Percentiles rank a stretch among this genome's conserved stretches.
Conservation (phyloP, 805 yeast genomes). For the Grigorovia yakushimaensis region DNA sequence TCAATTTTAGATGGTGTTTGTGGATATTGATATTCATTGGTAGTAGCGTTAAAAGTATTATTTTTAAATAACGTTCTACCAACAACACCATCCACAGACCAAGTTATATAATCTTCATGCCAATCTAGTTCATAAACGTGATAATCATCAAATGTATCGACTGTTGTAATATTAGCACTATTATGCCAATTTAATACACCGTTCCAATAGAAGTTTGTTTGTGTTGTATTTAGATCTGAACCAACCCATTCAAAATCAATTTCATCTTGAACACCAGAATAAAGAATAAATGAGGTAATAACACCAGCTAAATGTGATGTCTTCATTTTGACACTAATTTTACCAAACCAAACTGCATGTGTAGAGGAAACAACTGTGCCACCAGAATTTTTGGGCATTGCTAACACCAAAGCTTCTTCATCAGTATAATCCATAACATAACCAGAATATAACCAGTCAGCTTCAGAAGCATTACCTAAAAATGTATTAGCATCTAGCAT, state of each 20-base stretch:
- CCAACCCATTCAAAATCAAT: conserved; percentile 86
- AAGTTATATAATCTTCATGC: conserved; percentile 58
- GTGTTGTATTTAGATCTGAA: conserved; percentile 51
- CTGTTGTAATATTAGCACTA: conserved; percentile 31
- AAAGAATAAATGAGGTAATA: conserved; percentile 69
- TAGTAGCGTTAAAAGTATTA: conserved; percentile 56
- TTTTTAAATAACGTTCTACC: conserved; percentile 56
- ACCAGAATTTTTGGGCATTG: conserved; percentile 66
- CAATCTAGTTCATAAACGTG: conserved; percentile 77
- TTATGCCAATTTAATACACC: conserved; percentile 65
- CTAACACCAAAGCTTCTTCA: conserved; percentile 46
- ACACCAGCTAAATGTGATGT: conserved; percentile 75
- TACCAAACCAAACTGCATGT: conserved; percentile 81
- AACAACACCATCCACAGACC: conserved; percentile 62
- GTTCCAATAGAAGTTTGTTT: conserved; percentile 73
- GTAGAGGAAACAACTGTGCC: conserved; percentile 81
- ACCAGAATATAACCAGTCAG: conserved; percentile 62
- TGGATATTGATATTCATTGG: conserved; percentile 47
- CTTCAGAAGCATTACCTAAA: conserved; percentile 60
- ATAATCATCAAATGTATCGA: conserved; percentile 53
- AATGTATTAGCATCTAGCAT: conserved; percentile 33
- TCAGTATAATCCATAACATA: conserved; percentile 42
- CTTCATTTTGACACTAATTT: conserved; percentile 56
- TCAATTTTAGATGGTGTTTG: conserved; percentile 70
- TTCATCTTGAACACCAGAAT: conserved; percentile 83